Evolutionary conservation across 2,329 filamentous ascomycete genomes (phyloP).

Genomic region (Neofusicoccum ribis): DNA sequence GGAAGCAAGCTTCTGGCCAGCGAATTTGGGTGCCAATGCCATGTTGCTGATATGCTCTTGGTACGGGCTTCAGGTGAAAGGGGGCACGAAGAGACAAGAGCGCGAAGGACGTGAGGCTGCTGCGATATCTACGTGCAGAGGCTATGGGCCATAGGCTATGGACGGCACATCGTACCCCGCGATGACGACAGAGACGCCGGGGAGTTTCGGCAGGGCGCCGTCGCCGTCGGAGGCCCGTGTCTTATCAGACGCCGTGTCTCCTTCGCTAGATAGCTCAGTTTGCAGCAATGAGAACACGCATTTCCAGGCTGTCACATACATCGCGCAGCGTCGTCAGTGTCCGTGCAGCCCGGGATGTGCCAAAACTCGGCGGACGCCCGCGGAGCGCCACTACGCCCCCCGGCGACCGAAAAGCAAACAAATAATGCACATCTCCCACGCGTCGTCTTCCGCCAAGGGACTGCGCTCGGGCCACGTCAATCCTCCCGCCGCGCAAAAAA

Average conservation of each 20-base stretch:
- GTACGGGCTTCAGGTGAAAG: too few species aligned
- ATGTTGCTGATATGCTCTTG: conserved; percentile 45
- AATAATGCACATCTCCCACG: too few species aligned
- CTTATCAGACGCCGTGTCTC: neutral
- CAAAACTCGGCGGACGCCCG: too few species aligned
- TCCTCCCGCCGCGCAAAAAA: neutral
- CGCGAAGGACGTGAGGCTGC: neutral
- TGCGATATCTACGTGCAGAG: neutral
- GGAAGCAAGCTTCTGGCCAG: conserved; percentile 66
- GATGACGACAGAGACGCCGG: conserved; percentile 9
- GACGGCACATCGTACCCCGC: neutral
- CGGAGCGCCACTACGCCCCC: too few species aligned
- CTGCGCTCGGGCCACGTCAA: neutral
- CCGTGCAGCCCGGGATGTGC: too few species aligned
- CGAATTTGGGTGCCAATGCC: conserved; percentile 77
- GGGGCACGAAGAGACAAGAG: too few species aligned
- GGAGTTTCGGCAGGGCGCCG: neutral
- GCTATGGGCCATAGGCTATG: neutral
- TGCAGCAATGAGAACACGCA: neutral
- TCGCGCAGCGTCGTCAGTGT: too few species aligned
- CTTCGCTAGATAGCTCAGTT: too few species aligned
- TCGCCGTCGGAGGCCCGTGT: neutral
- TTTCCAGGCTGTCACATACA: neutral
- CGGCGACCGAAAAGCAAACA: too few species aligned
- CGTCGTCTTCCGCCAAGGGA: neutral